These are phyloP conservation scores for Laetiporus sulphureus DNA, from an alignment of 1,284 basidiomycete species.

Conservation along the genomic window DNA sequence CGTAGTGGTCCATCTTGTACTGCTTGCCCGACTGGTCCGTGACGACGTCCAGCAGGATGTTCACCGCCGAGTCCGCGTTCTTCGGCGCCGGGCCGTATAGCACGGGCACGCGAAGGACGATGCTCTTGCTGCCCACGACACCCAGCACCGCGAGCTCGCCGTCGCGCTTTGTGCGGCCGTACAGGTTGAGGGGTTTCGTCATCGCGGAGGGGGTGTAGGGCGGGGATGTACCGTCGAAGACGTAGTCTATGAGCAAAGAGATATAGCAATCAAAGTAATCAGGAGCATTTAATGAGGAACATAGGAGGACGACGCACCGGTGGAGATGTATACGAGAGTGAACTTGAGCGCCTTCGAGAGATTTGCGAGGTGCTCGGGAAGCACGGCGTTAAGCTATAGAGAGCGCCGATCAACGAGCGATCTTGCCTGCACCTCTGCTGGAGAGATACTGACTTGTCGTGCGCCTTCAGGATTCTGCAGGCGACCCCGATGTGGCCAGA, in stretches of 20 bases:
- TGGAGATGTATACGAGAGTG: slow-evolving; percentile 72
- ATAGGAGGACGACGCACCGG: slow-evolving; percentile 36
- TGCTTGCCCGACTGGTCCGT: slow-evolving; percentile 69
- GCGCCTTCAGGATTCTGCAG: slow-evolving; percentile 59
- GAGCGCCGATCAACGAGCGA: background rate
- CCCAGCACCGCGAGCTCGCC: slow-evolving; percentile 64
- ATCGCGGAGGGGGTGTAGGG: slow-evolving; percentile 62
- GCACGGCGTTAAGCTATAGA: slow-evolving; percentile 58
- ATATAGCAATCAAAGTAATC: background rate
- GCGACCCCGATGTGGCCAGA: slow-evolving; percentile 2
- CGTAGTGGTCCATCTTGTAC: slow-evolving; percentile 86
- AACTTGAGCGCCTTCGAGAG: slow-evolving; percentile 50
- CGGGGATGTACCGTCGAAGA: slow-evolving; percentile 79
- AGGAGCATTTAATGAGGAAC: background rate
- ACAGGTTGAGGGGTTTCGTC: slow-evolving; percentile 74
- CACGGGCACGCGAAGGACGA: slow-evolving; percentile 76
- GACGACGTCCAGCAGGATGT: slow-evolving; percentile 74
- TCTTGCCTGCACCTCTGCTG: background rate
- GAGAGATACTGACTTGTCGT: slow-evolving; percentile 36
- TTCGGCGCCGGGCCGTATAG: slow-evolving; percentile 71
- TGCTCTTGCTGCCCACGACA: slow-evolving; percentile 43
- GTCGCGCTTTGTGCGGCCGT: slow-evolving; percentile 71
- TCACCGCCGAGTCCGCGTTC: slow-evolving; percentile 76
- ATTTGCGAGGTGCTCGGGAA: slow-evolving; percentile 56
- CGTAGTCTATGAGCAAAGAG: slow-evolving; percentile 70